phyloP scores from a whole-genome alignment of 208 protist genomes.

The Leishmania arabica region DNA sequence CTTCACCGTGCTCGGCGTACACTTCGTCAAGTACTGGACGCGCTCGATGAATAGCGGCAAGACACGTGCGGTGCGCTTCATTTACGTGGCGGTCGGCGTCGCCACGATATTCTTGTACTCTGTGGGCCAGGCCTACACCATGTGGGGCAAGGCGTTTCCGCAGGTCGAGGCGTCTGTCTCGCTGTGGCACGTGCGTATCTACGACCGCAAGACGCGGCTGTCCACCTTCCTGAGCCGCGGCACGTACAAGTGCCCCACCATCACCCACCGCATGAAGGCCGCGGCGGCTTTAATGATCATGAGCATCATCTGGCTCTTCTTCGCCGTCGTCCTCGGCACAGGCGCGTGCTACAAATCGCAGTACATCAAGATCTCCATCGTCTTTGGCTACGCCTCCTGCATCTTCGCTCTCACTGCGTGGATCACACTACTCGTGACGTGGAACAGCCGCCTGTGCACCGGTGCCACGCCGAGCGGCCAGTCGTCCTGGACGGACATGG shows the following conservation, averaged over 20 bases:
- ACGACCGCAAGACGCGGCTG: conserved; percentile 35
- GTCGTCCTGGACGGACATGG: conserved; percentile 41
- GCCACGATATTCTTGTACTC: conserved; percentile 49
- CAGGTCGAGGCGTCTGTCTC: conserved; percentile 40
- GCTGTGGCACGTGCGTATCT: conserved; percentile 51
- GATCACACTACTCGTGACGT: conserved; percentile 35
- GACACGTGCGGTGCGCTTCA: conserved; percentile 32
- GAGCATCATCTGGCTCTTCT: conserved; percentile 48
- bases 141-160: conserved; percentile 40
- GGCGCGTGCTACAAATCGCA: conserved; percentile 34
- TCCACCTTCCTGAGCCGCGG: conserved; percentile 45
- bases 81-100: conserved; percentile 36
- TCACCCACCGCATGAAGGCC: conserved; percentile 53
- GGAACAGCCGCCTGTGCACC: conserved; percentile 35
- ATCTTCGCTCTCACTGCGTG: conserved; percentile 43
- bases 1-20: conserved; percentile 30
- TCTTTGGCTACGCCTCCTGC: conserved; percentile 31
- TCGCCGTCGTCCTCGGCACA: conserved; percentile 36
- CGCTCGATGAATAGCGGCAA: conserved; percentile 41
- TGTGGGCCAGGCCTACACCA: conserved; percentile 36
- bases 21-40: conserved; percentile 47
- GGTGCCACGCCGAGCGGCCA: conserved; percentile 22
- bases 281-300: conserved; percentile 50
- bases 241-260: conserved; percentile 44
- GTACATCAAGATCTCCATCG: conserved; percentile 11